phyloP scores from a whole-genome alignment of 768 basidiomycete genomes.

The Dictyophora rubrovolvata region DNA sequence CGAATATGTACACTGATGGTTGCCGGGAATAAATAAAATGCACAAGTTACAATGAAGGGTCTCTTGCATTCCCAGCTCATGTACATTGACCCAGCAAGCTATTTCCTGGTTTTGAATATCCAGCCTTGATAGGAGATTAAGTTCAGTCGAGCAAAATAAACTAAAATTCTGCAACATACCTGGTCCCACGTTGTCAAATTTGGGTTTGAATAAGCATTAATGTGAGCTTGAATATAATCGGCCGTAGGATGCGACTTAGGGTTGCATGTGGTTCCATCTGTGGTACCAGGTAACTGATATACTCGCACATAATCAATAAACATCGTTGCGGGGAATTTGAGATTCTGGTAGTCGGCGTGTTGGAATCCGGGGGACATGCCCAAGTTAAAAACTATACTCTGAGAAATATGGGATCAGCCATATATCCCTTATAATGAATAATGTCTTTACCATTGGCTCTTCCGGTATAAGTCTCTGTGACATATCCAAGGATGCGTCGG shows the following conservation, averaged over 20 bases:
- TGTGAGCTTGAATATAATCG: conserved; percentile 58
- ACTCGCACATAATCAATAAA: conserved; percentile 84
- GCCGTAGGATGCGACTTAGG: conserved; percentile 70
- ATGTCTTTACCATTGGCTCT: conserved; percentile 72
- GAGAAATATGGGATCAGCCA: conserved; percentile 3
- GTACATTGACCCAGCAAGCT: conserved; percentile 5
- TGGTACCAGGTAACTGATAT: conserved; percentile 68
- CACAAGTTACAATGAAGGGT: too few species aligned
- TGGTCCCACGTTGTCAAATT: conserved; percentile 81
- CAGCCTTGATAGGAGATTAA: background rate
- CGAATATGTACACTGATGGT: background rate
- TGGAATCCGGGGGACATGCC: conserved; percentile 77
- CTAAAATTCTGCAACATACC: background rate
- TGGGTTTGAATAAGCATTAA: conserved; percentile 61
- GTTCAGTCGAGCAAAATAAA: background rate
- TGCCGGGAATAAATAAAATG: background rate
- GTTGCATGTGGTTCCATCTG: conserved; percentile 63
- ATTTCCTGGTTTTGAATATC: conserved; percentile 4
- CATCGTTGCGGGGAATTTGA: conserved; percentile 74
- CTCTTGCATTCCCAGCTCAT: background rate
- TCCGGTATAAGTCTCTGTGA: conserved; percentile 64
- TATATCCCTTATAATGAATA: conserved; percentile 1
- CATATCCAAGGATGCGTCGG: conserved; percentile 50
- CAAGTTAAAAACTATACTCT: conserved; percentile 81
- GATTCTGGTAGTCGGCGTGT: conserved; percentile 53